phyloP scores from a whole-genome alignment of 1,284 basidiomycete genomes.

The Ceratobasidium sp. region DNA sequence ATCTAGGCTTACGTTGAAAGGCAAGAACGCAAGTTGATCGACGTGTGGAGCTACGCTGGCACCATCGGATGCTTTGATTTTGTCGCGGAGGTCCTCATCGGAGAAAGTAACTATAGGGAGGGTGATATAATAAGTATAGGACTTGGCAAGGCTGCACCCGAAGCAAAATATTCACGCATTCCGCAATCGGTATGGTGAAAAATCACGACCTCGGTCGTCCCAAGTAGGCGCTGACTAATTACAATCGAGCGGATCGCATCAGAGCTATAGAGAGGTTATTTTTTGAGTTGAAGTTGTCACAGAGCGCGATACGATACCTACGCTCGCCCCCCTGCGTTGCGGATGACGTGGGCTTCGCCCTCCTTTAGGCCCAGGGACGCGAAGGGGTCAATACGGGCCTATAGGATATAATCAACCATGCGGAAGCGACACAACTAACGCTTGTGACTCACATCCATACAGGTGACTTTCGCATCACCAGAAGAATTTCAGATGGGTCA shows the following conservation, averaged over 20 bases:
- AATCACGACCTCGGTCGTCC: constrained; percentile 73
- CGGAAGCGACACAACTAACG: background rate
- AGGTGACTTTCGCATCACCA: background rate
- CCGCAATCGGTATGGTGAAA: constrained; percentile 78
- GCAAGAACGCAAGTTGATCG: constrained; percentile 69
- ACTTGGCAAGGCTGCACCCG: background rate
- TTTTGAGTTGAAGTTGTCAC: constrained; percentile 20
- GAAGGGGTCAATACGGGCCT: constrained; percentile 61
- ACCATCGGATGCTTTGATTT: constrained; percentile 63
- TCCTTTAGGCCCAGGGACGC: constrained; percentile 70
- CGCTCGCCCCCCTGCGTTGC: constrained; percentile 75
- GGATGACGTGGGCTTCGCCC: constrained; percentile 76
- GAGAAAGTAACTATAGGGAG: constrained; percentile 58
- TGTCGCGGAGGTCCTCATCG: constrained; percentile 60
- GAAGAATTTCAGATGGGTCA: background rate
- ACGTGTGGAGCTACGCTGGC: constrained; percentile 48
- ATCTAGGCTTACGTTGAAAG: constrained; percentile 58
- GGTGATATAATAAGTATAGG: background rate
- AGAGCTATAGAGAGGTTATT: constrained; percentile 57
- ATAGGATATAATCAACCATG: background rate
- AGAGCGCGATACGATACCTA: constrained; percentile 54
- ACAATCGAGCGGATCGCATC: constrained; percentile 75
- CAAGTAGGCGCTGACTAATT: constrained; percentile 74
- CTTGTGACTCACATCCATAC: constrained; percentile 12
- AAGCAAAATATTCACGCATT: constrained; percentile 61